Evolutionary conservation across 2,329 filamentous ascomycete species (phyloP).

Genomic region (Ophiosphaerella herpotricha): DNA sequence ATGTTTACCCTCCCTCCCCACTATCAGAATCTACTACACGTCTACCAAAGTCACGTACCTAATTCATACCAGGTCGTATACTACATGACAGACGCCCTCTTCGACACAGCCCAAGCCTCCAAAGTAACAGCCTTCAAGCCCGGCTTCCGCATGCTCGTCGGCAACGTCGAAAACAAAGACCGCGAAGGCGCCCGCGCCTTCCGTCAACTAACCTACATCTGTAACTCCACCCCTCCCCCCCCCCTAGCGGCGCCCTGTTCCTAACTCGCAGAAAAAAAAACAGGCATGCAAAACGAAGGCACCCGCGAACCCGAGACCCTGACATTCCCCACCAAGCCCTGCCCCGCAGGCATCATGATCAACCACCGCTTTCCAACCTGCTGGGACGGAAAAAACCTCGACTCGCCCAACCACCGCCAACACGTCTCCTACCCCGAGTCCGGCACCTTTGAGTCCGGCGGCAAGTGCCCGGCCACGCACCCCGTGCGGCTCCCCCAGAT

Average conservation of each 20-base stretch:
- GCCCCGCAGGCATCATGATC: slow-evolving; percentile 33
- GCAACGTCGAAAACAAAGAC: slow-evolving; percentile 37
- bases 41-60: not conserved
- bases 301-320: slow-evolving; percentile 30
- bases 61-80: slow-evolving; percentile 46
- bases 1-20: not conserved
- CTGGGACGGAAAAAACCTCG: slow-evolving; percentile 35
- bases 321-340: slow-evolving; percentile 28
- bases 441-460: slow-evolving; percentile 40
- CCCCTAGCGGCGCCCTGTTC: no score
- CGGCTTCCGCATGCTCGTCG: slow-evolving; percentile 53
- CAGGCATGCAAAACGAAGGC: slow-evolving; percentile 30
- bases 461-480: slow-evolving; percentile 31
- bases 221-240: not conserved
- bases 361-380: slow-evolving; percentile 35
- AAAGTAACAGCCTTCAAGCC: slow-evolving; percentile 50
- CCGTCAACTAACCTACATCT: slow-evolving; percentile 33
- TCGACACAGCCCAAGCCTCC: slow-evolving; percentile 36
- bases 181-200: slow-evolving; percentile 29
- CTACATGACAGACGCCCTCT: slow-evolving; percentile 49
- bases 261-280: no score
- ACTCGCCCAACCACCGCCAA: slow-evolving; percentile 31
- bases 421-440: slow-evolving; percentile 32
- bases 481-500: slow-evolving; percentile 37
- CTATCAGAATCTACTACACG: not conserved